Conservation (phyloP, 208 protist genomes). For the Wallacemonas sp. region DNA sequence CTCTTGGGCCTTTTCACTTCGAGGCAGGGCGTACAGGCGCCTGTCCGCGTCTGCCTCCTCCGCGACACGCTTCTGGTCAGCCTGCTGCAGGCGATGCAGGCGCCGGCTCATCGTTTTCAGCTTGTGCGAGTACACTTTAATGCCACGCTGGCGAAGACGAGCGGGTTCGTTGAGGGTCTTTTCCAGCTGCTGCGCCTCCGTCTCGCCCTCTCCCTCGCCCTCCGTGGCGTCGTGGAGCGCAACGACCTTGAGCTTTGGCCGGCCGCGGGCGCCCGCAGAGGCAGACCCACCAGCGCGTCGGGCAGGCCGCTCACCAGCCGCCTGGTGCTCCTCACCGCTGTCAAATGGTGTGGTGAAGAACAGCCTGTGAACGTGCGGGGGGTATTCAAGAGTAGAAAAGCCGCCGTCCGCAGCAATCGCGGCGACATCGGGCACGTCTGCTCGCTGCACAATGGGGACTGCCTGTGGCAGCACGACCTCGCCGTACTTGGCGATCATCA, state of each 20-base stretch:
- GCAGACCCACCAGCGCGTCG: too few species aligned
- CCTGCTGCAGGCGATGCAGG: constrained; percentile 11
- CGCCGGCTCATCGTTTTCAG: constrained; percentile 12
- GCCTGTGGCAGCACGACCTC: constrained; percentile 33
- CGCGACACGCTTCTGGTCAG: constrained; percentile 17
- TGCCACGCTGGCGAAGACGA: constrained; percentile 13
- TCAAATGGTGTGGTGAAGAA: constrained; percentile 21
- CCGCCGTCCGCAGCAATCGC: not conserved
- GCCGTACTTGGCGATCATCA: constrained; percentile 50
- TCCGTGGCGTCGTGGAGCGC: not conserved
- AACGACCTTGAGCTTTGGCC: not conserved
- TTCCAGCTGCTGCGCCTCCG: constrained; percentile 5
- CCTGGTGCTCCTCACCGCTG: not conserved
- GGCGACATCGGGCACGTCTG: constrained; percentile 35
- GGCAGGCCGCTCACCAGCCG: not conserved
- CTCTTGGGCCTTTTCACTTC: constrained; percentile 19
- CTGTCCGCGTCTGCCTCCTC: constrained; percentile 21
- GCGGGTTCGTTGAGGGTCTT: constrained; percentile 19
- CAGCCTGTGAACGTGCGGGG: constrained; percentile 23
- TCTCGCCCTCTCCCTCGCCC: constrained; percentile 10
- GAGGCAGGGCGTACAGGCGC: constrained; percentile 16
- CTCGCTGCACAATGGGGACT: constrained; percentile 48
- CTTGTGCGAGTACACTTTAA: not conserved
- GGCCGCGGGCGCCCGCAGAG: not conserved
- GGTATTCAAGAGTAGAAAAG: constrained; percentile 25